These are phyloP conservation scores for Scheffersomyces ergatensis DNA, from an alignment of 805 yeast species.

Conservation along the genomic window DNA sequence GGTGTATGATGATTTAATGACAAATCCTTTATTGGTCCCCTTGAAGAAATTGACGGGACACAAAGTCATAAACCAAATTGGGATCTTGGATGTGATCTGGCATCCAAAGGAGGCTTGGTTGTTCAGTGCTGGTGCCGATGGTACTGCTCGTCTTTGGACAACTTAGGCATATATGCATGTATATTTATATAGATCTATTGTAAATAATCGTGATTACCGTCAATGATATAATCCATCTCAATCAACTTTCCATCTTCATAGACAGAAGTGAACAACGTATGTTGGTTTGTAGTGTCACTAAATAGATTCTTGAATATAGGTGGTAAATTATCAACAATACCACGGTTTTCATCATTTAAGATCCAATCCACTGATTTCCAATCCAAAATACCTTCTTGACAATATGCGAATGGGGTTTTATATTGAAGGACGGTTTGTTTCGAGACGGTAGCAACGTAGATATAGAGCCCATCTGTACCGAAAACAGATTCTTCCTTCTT, in stretches of 20 bases:
- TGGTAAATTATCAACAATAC: slow-evolving; percentile 39
- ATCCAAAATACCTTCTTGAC: slow-evolving; percentile 42
- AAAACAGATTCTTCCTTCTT: slow-evolving; percentile 2
- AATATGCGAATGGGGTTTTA: slow-evolving; percentile 23
- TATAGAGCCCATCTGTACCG: slow-evolving; percentile 35
- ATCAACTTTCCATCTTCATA: slow-evolving; percentile 16
- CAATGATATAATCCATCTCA: slow-evolving; percentile 11
- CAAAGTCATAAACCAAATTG: slow-evolving; percentile 71
- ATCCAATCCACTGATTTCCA: slow-evolving; percentile 41
- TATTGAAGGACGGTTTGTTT: slow-evolving; percentile 19
- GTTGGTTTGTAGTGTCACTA: slow-evolving; percentile 13
- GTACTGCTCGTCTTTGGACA: slow-evolving; percentile 95
- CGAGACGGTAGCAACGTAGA: slow-evolving; percentile 36
- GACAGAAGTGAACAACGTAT: slow-evolving; percentile 21
- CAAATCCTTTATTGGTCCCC: slow-evolving; percentile 94
- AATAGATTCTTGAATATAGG: slow-evolving; percentile 20
- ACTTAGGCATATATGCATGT: slow-evolving; percentile 47
- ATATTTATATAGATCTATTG: neutral
- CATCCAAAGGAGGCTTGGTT: slow-evolving; percentile 99
- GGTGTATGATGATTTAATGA: slow-evolving; percentile 92
- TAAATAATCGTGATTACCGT: slow-evolving; percentile 2
- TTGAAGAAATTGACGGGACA: slow-evolving; percentile 93
- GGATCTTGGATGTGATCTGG: slow-evolving; percentile 87
- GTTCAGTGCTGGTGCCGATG: slow-evolving; percentile 96
- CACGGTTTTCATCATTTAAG: slow-evolving; percentile 30